Conservation (phyloP, 352 stramenopile genomes). For the Phytopythium vexans region DNA sequence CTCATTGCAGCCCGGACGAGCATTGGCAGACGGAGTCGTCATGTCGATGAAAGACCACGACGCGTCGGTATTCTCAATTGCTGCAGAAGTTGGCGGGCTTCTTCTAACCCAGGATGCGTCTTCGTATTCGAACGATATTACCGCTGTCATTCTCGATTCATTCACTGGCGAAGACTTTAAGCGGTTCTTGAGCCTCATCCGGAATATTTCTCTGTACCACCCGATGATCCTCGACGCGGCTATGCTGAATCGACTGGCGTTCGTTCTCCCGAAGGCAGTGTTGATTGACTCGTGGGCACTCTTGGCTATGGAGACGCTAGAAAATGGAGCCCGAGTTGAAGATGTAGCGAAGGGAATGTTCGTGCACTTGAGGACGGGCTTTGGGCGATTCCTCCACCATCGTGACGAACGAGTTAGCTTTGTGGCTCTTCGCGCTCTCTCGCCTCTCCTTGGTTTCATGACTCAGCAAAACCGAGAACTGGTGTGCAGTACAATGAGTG, state of each 20-base stretch:
- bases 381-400: slow-evolving; percentile 53
- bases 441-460: slow-evolving; percentile 32
- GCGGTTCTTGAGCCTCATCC: slow-evolving; percentile 56
- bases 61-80: slow-evolving; percentile 49
- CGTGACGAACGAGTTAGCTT: slow-evolving; percentile 47
- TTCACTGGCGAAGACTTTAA: slow-evolving; percentile 68
- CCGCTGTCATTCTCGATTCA: slow-evolving; percentile 36
- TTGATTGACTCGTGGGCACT: slow-evolving; percentile 57
- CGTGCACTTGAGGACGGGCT: slow-evolving; percentile 37
- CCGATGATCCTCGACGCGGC: slow-evolving; percentile 48
- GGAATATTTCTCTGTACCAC: slow-evolving; percentile 61
- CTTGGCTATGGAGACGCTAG: slow-evolving; percentile 39
- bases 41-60: slow-evolving; percentile 42
- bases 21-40: slow-evolving; percentile 50
- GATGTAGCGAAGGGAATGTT: slow-evolving; percentile 39
- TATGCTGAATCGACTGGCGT: slow-evolving; percentile 74
- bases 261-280: slow-evolving; percentile 58
- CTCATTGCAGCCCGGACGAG: slow-evolving; percentile 1
- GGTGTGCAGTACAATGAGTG: slow-evolving; percentile 18
- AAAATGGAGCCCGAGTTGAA: slow-evolving; percentile 38
- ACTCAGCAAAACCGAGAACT: slow-evolving; percentile 15
- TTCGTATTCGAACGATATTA: slow-evolving; percentile 31
- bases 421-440: slow-evolving; percentile 36
- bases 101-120: slow-evolving; percentile 16
- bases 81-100: slow-evolving; percentile 63